A percentile compares a stretch with the other conserved stretches of the same genome.
Evolutionary conservation across 352 stramenopile species (phyloP).

Genomic region (Thalassiosira sp.): DNA sequence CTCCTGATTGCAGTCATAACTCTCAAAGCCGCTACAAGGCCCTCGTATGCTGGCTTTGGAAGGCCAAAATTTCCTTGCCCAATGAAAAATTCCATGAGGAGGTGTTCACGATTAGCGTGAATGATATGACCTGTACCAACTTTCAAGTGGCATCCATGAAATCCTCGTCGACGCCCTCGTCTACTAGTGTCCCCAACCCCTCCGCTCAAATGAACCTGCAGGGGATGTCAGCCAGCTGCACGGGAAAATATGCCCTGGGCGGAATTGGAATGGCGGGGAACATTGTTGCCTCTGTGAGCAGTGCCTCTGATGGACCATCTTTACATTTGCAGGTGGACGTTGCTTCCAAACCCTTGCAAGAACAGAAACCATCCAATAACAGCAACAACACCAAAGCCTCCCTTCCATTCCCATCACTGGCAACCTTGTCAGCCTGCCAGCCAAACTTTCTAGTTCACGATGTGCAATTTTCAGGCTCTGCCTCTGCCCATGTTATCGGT

Average conservation of each 20-base stretch:
- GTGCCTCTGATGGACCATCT: background rate
- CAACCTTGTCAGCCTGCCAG: constrained; percentile 47
- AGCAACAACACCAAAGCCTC: background rate
- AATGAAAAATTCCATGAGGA: constrained; percentile 53
- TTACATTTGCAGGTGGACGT: constrained; percentile 28
- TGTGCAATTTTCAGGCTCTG: constrained; percentile 63
- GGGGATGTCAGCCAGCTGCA: constrained; percentile 57
- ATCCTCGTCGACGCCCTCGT: constrained; percentile 11
- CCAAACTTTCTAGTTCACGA: constrained; percentile 38
- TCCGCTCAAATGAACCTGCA: constrained; percentile 29
- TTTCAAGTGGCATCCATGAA: constrained; percentile 48
- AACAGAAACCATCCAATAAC: constrained; percentile 1
- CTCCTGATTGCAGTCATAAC: constrained; percentile 11
- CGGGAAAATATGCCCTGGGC: constrained; percentile 58
- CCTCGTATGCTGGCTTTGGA: constrained; percentile 66
- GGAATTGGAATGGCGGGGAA: constrained; percentile 47
- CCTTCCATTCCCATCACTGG: constrained; percentile 39
- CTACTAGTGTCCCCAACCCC: background rate
- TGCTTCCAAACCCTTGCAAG: constrained; percentile 19
- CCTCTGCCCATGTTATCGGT: constrained; percentile 61
- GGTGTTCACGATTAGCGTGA: constrained; percentile 55
- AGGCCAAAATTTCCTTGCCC: constrained; percentile 54
- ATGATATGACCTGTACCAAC: constrained; percentile 65
- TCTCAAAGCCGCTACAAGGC: constrained; percentile 31
- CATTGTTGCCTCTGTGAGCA: constrained; percentile 39